Conservation (phyloP, 1,284 basidiomycete genomes). For the Ganoderma lucidum region DNA sequence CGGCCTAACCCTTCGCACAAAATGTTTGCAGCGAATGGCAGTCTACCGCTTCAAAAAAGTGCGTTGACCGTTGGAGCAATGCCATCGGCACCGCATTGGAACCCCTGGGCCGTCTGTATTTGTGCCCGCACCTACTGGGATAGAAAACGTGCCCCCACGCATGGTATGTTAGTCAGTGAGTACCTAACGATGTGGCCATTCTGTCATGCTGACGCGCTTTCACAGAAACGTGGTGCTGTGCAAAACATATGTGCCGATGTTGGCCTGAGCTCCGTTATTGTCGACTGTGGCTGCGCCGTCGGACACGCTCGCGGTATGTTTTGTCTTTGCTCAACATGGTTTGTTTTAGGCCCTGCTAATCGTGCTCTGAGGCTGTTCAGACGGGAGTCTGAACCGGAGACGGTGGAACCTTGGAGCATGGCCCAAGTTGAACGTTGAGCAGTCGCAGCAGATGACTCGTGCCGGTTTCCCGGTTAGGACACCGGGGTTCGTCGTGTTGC, state of each 20-base stretch:
- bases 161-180: neutral
- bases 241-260: neutral
- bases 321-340: neutral
- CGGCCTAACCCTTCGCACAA: neutral
- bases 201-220: neutral
- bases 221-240: neutral
- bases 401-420: neutral
- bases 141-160: neutral
- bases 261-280: neutral
- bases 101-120: neutral
- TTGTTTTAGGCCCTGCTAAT: neutral
- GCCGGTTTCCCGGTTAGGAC: neutral
- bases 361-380: slow-evolving; percentile 1
- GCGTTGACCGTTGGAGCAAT: neutral
- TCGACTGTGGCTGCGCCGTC: neutral
- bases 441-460: slow-evolving; percentile 5
- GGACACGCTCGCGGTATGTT: neutral
- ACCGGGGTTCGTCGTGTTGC: slow-evolving; percentile 4
- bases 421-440: neutral
- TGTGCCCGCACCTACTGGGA: neutral
- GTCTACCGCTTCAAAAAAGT: neutral
- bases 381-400: neutral
- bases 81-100: neutral
- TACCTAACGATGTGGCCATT: neutral
- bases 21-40: neutral